Base-by-base conservation (phyloP, 352 stramenopile genomes). In the Phytophthora melonis region DNA sequence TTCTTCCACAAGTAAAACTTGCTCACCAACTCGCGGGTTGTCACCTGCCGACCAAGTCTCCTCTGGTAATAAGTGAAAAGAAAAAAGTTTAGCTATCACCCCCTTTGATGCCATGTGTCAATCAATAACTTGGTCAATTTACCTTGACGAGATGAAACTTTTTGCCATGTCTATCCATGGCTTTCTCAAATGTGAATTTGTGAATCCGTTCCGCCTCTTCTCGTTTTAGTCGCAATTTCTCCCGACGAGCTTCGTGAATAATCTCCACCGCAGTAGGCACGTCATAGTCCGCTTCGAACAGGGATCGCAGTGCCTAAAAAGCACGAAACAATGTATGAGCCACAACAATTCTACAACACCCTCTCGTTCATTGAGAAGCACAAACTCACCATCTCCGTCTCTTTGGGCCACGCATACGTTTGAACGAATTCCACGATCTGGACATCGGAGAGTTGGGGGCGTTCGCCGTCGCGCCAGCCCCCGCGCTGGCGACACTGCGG, bases 1-100 rank as follows among this genome's bases (percentile, higher is more conserved):
- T 73, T 74, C 61, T 93, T 93, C 87, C 87, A 93, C 41, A 81
- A 49, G 67, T 92, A 93, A 58, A 92, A 93, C 30, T 83, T 83
- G 23, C 68, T 81, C 41, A 93, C 77, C 9, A 91, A 56, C 34
- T 92, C 87, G 2, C 64, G 55, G 2, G 73, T 90, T 65, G 67
- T 65, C 36, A 80, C 61, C n/a, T 74, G 63, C 18, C 66, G 72
- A 14, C 74, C 72, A 36, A 90, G 66, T 30, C 83, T 73, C 73
- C 83, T 78, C 86, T 91, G 45, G 11, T 27, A 23, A 41, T 10
- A 18, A 18, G 11, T 43, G 32, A 36, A 36, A 36, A 36, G 7
- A 10, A 34, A 45, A 50, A 50, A 4, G 18, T 50, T 50, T 50
- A 50, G 43, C 3, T 16, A 50, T 50, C 18, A 4, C 43, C 16